Evolutionary conservation across 441 rosid genomes (phyloP), one percentile per base, ranked within the genome.

Genomic region (Theobroma grandiflorum): DNA sequence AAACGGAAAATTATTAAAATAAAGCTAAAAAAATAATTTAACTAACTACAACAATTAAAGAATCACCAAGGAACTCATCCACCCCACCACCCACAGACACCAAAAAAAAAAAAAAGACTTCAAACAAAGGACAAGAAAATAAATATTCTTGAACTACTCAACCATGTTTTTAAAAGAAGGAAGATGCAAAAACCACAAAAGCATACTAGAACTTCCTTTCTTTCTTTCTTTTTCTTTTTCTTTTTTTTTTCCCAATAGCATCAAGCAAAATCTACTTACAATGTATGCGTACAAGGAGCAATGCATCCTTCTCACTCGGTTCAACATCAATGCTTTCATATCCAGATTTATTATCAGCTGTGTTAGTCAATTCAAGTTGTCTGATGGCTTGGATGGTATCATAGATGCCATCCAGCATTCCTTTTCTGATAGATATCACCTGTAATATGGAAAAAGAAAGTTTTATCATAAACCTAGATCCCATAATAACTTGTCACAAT

Each of bases 371-470:
- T 76, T 90, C 96, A 73, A 79, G 75, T 74, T 81, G 89, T 79
- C 81, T 86, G 18, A 86, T 73, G 31, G 78, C 90, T 84, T 91
- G 96, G 65, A 95, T 84, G 85, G 91, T 80, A 88, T 93, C 97
- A 84, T 97, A 94, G 71, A 92, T 88, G 77, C 93, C 95, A 89
- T 97, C 98, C 91, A 94, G 93, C 90, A 90, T 87, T 78, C 97
- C 98, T 76, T 75, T 84, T 90, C 87, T 94, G 77, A 97, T 90
- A 75, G 99, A 93, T 74, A 84, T 79, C 81, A 97, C 96, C 99
- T 97, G 87, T 55, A 86, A 84, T 78, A 78, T 69, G 10, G 10
- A 77, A 58, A 65, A 63, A 20, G 72, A 26, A 72, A 31, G 52
- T 62, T 75, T 53, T n/a, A 53, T 37, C 72, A 55, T 42, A 58